Evolutionary conservation across 805 yeast genomes (phyloP), one percentile per base, ranked within the genome.

Genomic region (Candida odintsovae): DNA sequence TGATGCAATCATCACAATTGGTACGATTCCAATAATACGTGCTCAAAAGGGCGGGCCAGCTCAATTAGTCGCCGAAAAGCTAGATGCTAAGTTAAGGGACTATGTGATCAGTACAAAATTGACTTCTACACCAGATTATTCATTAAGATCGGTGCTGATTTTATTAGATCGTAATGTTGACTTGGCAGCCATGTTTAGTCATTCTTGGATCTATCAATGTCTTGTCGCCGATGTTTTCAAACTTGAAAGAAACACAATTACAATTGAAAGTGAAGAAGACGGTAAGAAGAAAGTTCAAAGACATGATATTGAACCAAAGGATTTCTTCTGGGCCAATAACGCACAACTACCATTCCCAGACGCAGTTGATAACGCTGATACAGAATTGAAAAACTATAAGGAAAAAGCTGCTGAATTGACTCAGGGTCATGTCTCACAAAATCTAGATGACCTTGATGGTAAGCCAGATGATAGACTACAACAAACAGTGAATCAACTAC

Each of bases 141-240:
- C 73, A 36, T 83, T 82, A 47, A 72, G 96, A 50, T 78, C 85
- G 3, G 97, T 92, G 12, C 71, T 94, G 56, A 75, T 95, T 28
- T 65, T 94, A 37, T 67, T 94, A 40, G 99, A 94, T 67, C 76
- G 99, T 65, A 87, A 85, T 61, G 74, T 94, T 49, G 98, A 94
- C 66, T 72, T 94, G 50, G 83, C 94, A 2, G 84, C 96, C 15
- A 92, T 94, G 97, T 83, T 94, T 65, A 79, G 92, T 1, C 99
- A 94, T 67, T 88, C 97, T 12, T 92, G 98, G 97, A 90, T 95
- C 42, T 94, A 94, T 64, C 96, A 92, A 69, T 90, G 97, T 59
- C 82, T 94, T 79, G 94, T 94, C 18, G 86, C 90, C 59, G 99
- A 94, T 63, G 94, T 90, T 6, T 88, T 94, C 63, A 77, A 79